Base-by-base conservation (phyloP, 352 stramenopile genomes). In the Saprolegnia diclina region DNA sequence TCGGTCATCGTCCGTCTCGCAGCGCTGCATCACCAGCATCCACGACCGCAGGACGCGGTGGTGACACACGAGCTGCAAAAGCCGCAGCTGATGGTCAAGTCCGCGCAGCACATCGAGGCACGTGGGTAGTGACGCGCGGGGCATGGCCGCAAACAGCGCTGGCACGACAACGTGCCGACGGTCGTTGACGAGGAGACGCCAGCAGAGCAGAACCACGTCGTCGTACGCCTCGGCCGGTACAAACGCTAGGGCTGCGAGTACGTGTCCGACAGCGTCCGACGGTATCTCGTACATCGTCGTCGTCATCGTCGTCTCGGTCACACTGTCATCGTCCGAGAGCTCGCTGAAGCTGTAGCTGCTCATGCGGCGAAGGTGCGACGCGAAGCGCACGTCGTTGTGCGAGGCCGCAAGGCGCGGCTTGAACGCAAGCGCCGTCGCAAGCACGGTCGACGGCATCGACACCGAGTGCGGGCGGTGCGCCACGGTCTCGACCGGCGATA, bases 311-410 rank as follows among this genome's bases (percentile, higher is more conserved):
- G 42, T n/a, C n/a, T n/a, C n/a, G n/a, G 21, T 52, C 45, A 52
- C 18, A 52, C 21, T 52, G 45, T 14, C 42, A 7, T 48, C 42
- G 42, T 48, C 24, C 52, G 35, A 59, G 35, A n/a, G 35, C 24
- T 59, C 52, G n/a, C 52, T 59, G 9, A 59, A 59, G 35, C 24
- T 42, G 35, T 59, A 59, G 52, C 52, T 59, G 35, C 52, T 59
- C 24, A 59, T 16, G 24, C 52, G 52, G 4, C 52, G 52, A 19
- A 59, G 35, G 9, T 59, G 52, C 24, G 52, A 59, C 35, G 11
- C 52, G 35, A 59, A 59, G 3, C 52, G 24, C 35, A 59, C 13
- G 13, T 59, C 52, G 35, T 14, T 59, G 35, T 59, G 52, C n/a
- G 52, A 59, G 13, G 52, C 16, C 24, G 52, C 24, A 1, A 59